Evolutionary conservation across 352 stramenopile genomes (phyloP).

Genomic region (Elongisporangium undulatum): DNA sequence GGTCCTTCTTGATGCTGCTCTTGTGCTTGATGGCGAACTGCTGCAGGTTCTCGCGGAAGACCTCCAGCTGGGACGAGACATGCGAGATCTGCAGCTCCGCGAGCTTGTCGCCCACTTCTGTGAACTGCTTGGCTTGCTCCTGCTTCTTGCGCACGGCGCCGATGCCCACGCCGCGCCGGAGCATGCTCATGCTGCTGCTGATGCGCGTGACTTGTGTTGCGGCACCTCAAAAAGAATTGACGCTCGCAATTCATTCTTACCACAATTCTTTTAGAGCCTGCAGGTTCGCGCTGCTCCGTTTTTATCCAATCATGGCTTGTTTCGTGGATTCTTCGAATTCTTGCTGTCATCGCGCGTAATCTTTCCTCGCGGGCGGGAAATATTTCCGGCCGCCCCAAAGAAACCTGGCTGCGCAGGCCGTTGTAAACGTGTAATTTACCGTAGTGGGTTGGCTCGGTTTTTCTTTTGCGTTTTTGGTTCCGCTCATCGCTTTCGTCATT

Average conservation of each 20-base stretch:
- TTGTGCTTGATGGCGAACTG: conserved; percentile 94
- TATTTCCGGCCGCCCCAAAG: background rate
- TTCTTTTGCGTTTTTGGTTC: conserved; percentile 5
- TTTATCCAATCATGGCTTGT: conserved; percentile 46
- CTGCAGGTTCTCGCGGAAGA: conserved; percentile 91
- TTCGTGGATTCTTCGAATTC: conserved; percentile 41
- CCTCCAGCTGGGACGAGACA: conserved; percentile 78
- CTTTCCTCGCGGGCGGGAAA: background rate
- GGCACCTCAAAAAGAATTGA: conserved; percentile 12
- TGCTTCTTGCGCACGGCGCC: conserved; percentile 86
- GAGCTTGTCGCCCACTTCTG: conserved; percentile 77
- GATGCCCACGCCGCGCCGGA: conserved; percentile 78
- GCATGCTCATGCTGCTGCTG: conserved; percentile 17
- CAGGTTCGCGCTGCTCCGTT: conserved; percentile 6
- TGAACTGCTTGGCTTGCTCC: conserved; percentile 85
- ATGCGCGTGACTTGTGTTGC: too few species aligned
- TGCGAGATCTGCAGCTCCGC: conserved; percentile 77
- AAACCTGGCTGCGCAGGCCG: background rate
- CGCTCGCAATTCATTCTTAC: conserved; percentile 6
- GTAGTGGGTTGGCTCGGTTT: conserved; percentile 3
- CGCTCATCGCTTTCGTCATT: conserved; percentile 4
- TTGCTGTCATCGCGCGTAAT: background rate
- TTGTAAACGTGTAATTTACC: conserved; percentile 6
- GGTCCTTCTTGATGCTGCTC: conserved; percentile 94
- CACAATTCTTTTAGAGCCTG: background rate